Conservation (phyloP, 331 rosid species). For the Spiraea crenata region DNA sequence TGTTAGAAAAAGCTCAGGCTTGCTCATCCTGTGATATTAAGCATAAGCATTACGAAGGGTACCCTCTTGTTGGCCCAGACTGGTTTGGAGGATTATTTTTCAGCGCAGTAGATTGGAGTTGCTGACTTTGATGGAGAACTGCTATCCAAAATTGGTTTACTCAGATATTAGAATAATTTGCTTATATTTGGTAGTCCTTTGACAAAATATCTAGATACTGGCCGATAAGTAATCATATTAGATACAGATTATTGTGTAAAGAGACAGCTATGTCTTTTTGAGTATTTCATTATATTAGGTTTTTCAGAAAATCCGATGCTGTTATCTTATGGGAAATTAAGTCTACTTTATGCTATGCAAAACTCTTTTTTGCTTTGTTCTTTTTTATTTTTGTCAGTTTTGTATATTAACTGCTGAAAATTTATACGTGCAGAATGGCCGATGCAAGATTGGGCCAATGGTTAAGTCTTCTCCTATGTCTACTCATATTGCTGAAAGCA, state of each 20-base stretch:
- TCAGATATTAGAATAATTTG: no score
- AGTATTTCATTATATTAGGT: background rate
- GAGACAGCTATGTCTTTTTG: background rate
- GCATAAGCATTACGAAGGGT: background rate
- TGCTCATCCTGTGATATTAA: background rate
- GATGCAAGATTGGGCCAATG: constrained; percentile 39
- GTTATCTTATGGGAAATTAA: background rate
- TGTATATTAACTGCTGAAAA: background rate
- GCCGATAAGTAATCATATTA: no score
- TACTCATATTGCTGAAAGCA: constrained; percentile 40
- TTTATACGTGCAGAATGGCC: constrained; percentile 57
- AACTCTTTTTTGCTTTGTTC: background rate
- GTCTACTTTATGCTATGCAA: background rate
- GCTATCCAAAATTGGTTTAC: no score
- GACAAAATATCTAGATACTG: no score
- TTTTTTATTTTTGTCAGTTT: background rate
- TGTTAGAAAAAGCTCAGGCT: background rate
- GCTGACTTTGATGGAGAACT: background rate
- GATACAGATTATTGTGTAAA: background rate
- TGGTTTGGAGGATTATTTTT: background rate
- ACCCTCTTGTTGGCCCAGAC: background rate
- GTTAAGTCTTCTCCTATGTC: constrained; percentile 42
- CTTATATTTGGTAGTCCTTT: no score
- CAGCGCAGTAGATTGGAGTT: background rate
- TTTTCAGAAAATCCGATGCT: background rate